Evolutionary conservation across 2,329 filamentous ascomycete species (phyloP).

Genomic region (Colletotrichum sp.): DNA sequence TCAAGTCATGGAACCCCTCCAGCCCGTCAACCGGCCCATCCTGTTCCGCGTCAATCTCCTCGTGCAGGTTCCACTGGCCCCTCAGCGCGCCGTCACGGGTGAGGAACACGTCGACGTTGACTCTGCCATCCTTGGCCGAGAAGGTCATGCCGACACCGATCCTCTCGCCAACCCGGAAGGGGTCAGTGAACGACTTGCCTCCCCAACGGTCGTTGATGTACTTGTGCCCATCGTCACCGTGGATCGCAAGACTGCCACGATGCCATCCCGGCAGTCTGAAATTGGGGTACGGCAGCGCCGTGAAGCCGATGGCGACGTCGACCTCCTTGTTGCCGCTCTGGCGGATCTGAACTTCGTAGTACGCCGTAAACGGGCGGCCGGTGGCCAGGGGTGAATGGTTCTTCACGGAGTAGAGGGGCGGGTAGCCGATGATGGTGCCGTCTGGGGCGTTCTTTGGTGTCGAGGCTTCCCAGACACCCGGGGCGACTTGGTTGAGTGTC

Average conservation of each 20-base stretch:
- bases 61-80: constrained; percentile 75
- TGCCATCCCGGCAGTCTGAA: constrained; percentile 86
- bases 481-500: constrained; percentile 45
- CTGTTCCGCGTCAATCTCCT: constrained; percentile 70
- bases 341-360: constrained; percentile 73
- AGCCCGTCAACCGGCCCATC: constrained; percentile 70
- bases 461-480: constrained; percentile 57
- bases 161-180: constrained; percentile 69
- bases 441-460: constrained; percentile 57
- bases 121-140: constrained; percentile 36
- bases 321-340: constrained; percentile 46
- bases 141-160: constrained; percentile 77
- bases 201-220: constrained; percentile 80
- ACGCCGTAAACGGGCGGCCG: constrained; percentile 57
- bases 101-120: constrained; percentile 69
- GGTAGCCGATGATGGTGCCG: constrained; percentile 67
- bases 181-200: constrained; percentile 69
- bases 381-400: constrained; percentile 61
- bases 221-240: constrained; percentile 78
- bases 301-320: constrained; percentile 70
- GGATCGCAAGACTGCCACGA: constrained; percentile 75
- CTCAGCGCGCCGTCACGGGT: constrained; percentile 67
- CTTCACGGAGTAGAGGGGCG: constrained; percentile 70
- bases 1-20: constrained; percentile 74
- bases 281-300: constrained; percentile 75